Evolutionary conservation across 768 basidiomycete genomes (phyloP).

Genomic region (Leccinum rimulosum): DNA sequence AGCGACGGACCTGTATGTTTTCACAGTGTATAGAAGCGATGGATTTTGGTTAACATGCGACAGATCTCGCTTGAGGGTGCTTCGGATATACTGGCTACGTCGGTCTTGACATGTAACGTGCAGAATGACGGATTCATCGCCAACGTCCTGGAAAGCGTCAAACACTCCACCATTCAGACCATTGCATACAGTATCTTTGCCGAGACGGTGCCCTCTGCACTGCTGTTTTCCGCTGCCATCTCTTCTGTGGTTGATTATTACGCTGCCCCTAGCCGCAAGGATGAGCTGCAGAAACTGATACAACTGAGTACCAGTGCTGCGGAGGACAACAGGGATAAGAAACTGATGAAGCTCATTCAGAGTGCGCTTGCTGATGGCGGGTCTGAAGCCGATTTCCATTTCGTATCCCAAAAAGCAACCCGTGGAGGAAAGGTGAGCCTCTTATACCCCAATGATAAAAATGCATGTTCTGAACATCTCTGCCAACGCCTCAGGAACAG

Average conservation of each 20-base stretch:
- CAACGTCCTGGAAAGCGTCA: slow-evolving; percentile 9
- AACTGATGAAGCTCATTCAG: slow-evolving; percentile 41
- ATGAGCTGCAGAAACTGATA: slow-evolving; percentile 38
- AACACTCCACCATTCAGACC: slow-evolving; percentile 23
- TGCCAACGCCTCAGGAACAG: slow-evolving; percentile 37
- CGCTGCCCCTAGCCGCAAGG: slow-evolving; percentile 38
- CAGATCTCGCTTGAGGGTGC: slow-evolving; percentile 21
- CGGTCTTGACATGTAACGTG: slow-evolving; percentile 22
- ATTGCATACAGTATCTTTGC: slow-evolving; percentile 52
- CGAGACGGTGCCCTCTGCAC: slow-evolving; percentile 53
- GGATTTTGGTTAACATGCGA: background rate
- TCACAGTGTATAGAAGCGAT: background rate
- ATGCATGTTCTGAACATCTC: slow-evolving; percentile 33
- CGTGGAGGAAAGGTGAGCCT: slow-evolving; percentile 28
- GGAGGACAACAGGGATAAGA: slow-evolving; percentile 23
- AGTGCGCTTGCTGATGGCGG: slow-evolving; percentile 40
- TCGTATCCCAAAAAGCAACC: slow-evolving; percentile 29
- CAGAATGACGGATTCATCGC: slow-evolving; percentile 21
- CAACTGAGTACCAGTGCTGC: slow-evolving; percentile 29
- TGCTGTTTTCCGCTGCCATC: slow-evolving; percentile 54
- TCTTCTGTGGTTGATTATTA: slow-evolving; percentile 61
- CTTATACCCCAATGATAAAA: background rate
- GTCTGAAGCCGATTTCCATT: slow-evolving; percentile 14
- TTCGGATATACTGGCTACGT: slow-evolving; percentile 20
- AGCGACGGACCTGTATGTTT: slow-evolving; percentile 22